Base-by-base conservation (phyloP, 805 yeast species). In the Zygoascus bituminiphila region DNA sequence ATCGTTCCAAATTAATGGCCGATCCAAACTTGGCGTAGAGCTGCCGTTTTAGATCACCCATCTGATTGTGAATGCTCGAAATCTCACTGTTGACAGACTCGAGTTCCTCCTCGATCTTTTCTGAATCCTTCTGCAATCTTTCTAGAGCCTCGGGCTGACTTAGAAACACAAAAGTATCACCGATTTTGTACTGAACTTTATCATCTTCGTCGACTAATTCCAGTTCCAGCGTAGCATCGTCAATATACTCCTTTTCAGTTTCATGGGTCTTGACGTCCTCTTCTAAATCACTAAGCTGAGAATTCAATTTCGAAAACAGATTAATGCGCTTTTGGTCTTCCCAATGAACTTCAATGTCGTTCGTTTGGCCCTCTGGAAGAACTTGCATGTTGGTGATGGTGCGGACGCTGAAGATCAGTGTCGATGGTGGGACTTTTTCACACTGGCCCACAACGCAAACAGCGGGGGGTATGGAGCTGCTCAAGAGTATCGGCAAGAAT, bases 311-410 rank as follows among this genome's bases (percentile, higher is more conserved):
- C 14, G 96, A 86, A 62, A 93, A 91, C 62, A 79, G 79, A 66
- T 91, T 93, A 70, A 91, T 91, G 61, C 78, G 78, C 62, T 84
- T 81, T 68, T 91, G 98, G 63, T 91, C 98, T 50, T 78, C 86
- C 83, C 87, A 81, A 23, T 74, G 66, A 22, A 84, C 94, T 54
- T 82, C 86, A 50, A 50, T 46, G 10, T 58, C 58, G 20, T 47
- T 51, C 25, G 44, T 49, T 36, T 57, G 55, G 41, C 54, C 55
- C n/a, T 46, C 53, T 29, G 57, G 57, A 22, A 52, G 48, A 49
- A 44, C 47, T 36, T 44, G 47, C 47, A 44, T 44, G 4, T 43
- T 43, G 24, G 37, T 23, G 24, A 26, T 51, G 42, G 9, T 36
- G 39, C n/a, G n/a, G n/a, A n/a, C n/a, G n/a, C 33, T 26, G 20